These are phyloP conservation scores for Ramularia endophylla DNA, from an alignment of 2,329 filamentous ascomycete genomes.

Conservation along the genomic window DNA sequence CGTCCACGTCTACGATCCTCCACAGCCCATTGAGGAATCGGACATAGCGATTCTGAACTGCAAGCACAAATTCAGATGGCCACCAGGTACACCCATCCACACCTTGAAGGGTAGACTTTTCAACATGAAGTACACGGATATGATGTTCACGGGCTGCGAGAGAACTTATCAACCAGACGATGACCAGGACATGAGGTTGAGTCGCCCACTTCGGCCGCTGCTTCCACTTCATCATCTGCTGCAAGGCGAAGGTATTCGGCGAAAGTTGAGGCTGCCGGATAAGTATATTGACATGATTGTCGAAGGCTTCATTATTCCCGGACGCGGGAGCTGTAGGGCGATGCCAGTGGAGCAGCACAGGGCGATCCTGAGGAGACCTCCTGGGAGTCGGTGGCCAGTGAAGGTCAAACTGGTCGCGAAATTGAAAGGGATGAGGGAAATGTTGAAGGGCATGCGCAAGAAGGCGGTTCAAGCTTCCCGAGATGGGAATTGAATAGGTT, in stretches of 20 bases:
- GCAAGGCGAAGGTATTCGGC: conserved; percentile 48
- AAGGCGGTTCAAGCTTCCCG: no score
- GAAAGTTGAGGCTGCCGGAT: conserved; percentile 49
- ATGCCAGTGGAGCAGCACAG: conserved; percentile 2
- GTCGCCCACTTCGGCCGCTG: conserved; percentile 2
- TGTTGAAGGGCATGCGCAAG: conserved; percentile 7
- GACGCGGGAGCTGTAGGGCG: conserved; percentile 1
- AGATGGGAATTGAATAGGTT: no score
- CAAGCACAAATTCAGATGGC: conserved; percentile 48
- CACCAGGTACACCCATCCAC: conserved; percentile 18
- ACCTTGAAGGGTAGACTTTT: conserved; percentile 34
- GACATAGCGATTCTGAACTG: conserved; percentile 55
- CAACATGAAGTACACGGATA: conserved; percentile 42
- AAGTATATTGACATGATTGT: conserved; percentile 53
- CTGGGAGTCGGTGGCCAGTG: background rate
- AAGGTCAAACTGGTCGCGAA: background rate
- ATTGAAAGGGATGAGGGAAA: background rate
- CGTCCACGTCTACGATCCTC: conserved; percentile 12
- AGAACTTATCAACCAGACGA: conserved; percentile 6
- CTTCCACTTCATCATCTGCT: conserved; percentile 41
- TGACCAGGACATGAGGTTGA: conserved; percentile 7
- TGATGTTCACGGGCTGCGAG: conserved; percentile 9
- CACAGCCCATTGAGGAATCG: conserved; percentile 28
- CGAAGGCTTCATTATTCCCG: conserved; percentile 45
- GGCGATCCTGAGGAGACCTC: conserved; percentile 1